Conservation (phyloP, 140 eudicot species). For the Anethum foeniculum region DNA sequence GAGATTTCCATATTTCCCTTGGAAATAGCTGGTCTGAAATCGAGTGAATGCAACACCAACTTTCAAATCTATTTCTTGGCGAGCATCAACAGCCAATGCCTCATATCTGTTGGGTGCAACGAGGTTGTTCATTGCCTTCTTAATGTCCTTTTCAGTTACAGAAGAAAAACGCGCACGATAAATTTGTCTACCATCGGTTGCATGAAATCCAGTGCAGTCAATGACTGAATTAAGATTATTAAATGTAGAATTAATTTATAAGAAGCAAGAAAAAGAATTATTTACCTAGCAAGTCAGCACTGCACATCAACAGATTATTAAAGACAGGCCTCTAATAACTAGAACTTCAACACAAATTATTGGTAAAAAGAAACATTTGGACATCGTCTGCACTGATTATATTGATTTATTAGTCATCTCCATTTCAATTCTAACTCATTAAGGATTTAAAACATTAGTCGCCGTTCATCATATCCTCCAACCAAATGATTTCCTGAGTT, state of each 20-base stretch:
- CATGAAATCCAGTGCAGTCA: constrained; percentile 73
- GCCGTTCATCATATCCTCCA: background rate
- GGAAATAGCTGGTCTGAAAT: constrained; percentile 78
- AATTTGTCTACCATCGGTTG: constrained; percentile 46
- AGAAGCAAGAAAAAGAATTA: background rate
- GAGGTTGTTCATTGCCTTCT: constrained; percentile 72
- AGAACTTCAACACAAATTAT: background rate
- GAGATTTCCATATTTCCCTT: constrained; percentile 96
- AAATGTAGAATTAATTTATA: background rate
- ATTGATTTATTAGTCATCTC: background rate
- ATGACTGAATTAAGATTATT: constrained; percentile 46
- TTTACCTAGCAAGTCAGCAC: background rate
- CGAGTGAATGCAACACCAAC: constrained; percentile 97
- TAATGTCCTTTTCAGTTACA: constrained; percentile 79
- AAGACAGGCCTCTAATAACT: background rate
- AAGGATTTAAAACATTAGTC: background rate
- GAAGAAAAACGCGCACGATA: constrained; percentile 94
- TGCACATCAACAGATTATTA: background rate
- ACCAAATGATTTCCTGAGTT: background rate
- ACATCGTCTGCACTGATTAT: background rate
- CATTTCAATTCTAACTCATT: background rate
- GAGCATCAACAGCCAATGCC: constrained; percentile 93
- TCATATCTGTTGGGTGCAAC: constrained; percentile 79
- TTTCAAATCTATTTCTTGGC: constrained; percentile 93
- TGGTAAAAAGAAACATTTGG: background rate